Conservation (phyloP, 1,284 basidiomycete genomes). For the Irpex lacteus region DNA sequence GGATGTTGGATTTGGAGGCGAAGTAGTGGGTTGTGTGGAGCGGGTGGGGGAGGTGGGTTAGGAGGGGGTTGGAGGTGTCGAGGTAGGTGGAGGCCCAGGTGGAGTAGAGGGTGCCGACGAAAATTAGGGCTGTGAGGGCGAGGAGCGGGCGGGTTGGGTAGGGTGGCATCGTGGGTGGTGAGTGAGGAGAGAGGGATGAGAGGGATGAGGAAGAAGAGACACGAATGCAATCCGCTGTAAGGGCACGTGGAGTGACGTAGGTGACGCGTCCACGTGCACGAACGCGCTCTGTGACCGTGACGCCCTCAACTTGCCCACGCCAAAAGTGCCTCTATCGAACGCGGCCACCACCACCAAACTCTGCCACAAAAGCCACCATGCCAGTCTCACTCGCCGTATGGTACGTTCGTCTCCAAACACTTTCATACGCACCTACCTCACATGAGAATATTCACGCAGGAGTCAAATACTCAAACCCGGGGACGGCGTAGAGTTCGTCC, state of each 20-base stretch:
- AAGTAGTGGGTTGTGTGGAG: constrained; percentile 71
- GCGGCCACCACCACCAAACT: too few relatives aligned
- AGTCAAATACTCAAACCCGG: constrained; percentile 60
- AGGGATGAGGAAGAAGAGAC: too few relatives aligned
- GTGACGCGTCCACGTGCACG: too few relatives aligned
- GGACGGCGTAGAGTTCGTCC: constrained; percentile 57
- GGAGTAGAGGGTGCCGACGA: constrained; percentile 53
- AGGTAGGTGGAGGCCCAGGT: constrained; percentile 53
- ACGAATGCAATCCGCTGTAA: too few relatives aligned
- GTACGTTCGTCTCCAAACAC: not conserved
- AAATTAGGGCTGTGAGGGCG: constrained; percentile 33
- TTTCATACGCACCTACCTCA: not conserved
- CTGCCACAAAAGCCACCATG: not conserved
- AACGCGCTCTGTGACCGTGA: too few relatives aligned
- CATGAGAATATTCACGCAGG: constrained; percentile 36
- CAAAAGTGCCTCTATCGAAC: too few relatives aligned
- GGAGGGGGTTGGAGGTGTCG: constrained; percentile 68
- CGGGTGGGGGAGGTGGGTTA: constrained; percentile 67
- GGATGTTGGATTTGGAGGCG: constrained; percentile 76
- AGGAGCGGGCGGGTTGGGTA: constrained; percentile 15
- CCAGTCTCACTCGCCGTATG: not conserved
- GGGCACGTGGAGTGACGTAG: too few relatives aligned
- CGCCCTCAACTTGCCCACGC: too few relatives aligned
- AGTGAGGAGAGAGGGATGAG: too few relatives aligned
- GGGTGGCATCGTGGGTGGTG: constrained; percentile 5